Conservation (phyloP, 2,329 filamentous ascomycete species). For the Aspergillus ochraceus region DNA sequence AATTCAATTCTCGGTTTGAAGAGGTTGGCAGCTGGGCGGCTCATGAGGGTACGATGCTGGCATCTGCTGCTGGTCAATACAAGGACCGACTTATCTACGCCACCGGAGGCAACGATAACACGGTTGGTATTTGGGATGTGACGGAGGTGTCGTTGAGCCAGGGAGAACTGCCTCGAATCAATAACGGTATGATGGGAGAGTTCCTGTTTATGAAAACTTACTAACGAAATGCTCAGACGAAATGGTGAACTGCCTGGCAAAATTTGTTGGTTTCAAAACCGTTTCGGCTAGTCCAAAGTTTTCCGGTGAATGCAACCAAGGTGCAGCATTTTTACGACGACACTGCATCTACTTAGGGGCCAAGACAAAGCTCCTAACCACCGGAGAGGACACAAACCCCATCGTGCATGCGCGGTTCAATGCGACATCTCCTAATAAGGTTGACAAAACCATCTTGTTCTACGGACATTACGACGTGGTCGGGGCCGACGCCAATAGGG, state of each 20-base stretch:
- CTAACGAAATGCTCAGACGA: conserved; percentile 47
- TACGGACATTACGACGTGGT: conserved; percentile 99
- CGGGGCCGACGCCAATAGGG: conserved; percentile 76
- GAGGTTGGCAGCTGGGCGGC: conserved; percentile 76
- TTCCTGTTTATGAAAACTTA: background rate
- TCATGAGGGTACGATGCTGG: conserved; percentile 82
- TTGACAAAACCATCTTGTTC: conserved; percentile 85
- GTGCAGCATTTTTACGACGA: conserved; percentile 84
- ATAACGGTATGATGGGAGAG: conserved; percentile 50
- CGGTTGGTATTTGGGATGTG: conserved; percentile 85
- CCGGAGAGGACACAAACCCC: conserved; percentile 77
- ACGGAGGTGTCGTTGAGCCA: conserved; percentile 54
- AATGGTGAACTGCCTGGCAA: conserved; percentile 69
- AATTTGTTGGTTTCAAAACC: conserved; percentile 89
- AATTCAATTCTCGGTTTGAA: conserved; percentile 80
- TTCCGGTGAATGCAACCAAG: conserved; percentile 86
- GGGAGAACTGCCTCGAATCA: conserved; percentile 50
- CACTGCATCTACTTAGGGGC: conserved; percentile 92
- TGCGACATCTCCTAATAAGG: conserved; percentile 65
- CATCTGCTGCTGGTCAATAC: conserved; percentile 73
- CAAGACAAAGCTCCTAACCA: conserved; percentile 84
- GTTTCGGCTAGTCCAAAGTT: conserved; percentile 85
- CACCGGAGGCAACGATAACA: conserved; percentile 90
- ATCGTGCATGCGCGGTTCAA: conserved; percentile 90
- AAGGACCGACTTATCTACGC: conserved; percentile 80